phyloP scores from a whole-genome alignment of 805 yeast species.

The Torulaspora microellipsoides region DNA sequence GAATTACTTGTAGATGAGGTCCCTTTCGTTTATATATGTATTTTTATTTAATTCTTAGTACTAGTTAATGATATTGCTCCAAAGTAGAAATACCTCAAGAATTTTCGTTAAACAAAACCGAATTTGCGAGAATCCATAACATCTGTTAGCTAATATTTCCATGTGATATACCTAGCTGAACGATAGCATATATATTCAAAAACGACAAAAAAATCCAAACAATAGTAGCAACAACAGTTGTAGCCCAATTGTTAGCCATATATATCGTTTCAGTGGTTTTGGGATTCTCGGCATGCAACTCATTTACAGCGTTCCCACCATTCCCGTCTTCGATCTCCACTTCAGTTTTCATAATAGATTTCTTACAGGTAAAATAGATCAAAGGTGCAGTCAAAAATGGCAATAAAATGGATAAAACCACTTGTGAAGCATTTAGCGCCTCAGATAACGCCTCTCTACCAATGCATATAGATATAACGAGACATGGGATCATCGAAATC shows the following conservation, averaged over 20 bases:
- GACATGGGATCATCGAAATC: constrained; percentile 77
- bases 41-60: constrained; percentile 4
- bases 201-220: constrained; percentile 70
- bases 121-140: no score
- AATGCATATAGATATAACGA: constrained; percentile 62
- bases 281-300: constrained; percentile 14
- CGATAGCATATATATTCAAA: constrained; percentile 64
- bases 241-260: constrained; percentile 60
- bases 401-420: constrained; percentile 70
- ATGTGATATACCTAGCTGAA: constrained; percentile 34
- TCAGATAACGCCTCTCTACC: constrained; percentile 68
- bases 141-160: constrained; percentile 20
- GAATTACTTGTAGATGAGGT: neutral
- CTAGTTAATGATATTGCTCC: constrained; percentile 6
- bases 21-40: constrained; percentile 2
- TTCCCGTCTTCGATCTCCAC: constrained; percentile 17
- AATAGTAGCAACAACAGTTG: constrained; percentile 45
- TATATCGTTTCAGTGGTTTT: constrained; percentile 36
- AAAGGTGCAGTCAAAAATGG: constrained; percentile 86
- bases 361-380: constrained; percentile 72
- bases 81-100: neutral
- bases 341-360: constrained; percentile 61
- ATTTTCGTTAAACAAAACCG: no score
- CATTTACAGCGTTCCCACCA: constrained; percentile 13
- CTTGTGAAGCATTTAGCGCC: constrained; percentile 83